phyloP scores from a whole-genome alignment of 2,329 filamentous ascomycete genomes.

The Waltergamsia citrina region DNA sequence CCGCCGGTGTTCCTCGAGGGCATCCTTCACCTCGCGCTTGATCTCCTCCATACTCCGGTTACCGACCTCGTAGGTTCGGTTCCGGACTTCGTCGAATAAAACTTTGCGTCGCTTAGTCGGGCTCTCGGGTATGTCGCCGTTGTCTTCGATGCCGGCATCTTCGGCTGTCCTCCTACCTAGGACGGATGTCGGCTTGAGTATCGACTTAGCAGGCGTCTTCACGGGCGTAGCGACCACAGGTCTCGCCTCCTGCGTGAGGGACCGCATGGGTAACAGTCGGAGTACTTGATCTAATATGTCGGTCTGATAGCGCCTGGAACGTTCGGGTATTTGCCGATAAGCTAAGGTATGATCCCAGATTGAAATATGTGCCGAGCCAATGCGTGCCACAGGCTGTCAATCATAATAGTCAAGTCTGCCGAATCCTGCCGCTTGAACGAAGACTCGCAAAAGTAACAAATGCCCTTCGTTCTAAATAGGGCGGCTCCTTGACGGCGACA shows the following conservation, averaged over 20 bases:
- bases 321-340: background rate
- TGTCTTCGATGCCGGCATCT: slow-evolving; percentile 31
- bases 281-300: background rate
- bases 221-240: slow-evolving; percentile 20
- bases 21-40: slow-evolving; percentile 43
- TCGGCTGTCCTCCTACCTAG: slow-evolving; percentile 34
- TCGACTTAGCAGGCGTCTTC: slow-evolving; percentile 39
- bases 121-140: slow-evolving; percentile 26
- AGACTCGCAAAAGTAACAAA: too few species aligned
- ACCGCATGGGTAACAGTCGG: slow-evolving; percentile 11
- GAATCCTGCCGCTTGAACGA: too few species aligned
- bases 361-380: slow-evolving; percentile 12
- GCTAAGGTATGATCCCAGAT: slow-evolving; percentile 11
- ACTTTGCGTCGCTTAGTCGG: slow-evolving; percentile 47
- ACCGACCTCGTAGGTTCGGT: slow-evolving; percentile 45
- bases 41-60: slow-evolving; percentile 43
- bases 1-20: slow-evolving; percentile 45
- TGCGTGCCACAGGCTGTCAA: slow-evolving; percentile 7
- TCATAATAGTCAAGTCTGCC: slow-evolving; percentile 16
- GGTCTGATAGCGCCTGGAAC: background rate
- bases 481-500: too few species aligned
- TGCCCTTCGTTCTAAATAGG: too few species aligned
- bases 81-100: slow-evolving; percentile 48
- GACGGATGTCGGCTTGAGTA: slow-evolving; percentile 37
- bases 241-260: slow-evolving; percentile 23